phyloP scores from a whole-genome alignment of 2,329 filamentous ascomycete genomes.

The Metarhizium humberi region DNA sequence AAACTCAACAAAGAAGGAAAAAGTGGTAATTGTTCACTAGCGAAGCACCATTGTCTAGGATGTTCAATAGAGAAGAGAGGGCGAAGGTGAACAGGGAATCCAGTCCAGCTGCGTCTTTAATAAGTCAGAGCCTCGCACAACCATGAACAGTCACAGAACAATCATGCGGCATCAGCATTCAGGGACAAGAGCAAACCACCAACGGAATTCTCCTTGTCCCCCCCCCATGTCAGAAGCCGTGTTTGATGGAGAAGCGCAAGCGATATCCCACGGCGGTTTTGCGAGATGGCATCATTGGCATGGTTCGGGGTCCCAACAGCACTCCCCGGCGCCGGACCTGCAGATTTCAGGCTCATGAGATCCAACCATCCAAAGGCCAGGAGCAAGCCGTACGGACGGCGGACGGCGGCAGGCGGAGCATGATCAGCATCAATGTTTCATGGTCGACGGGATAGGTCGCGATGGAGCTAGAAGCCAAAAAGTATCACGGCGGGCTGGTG shows the following conservation, averaged over 20 bases:
- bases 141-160: conserved; percentile 2
- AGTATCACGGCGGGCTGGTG: not conserved
- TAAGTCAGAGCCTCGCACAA: not conserved
- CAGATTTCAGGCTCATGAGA: not conserved
- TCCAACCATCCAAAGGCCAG: not conserved
- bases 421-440: conserved; percentile 1
- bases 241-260: conserved; percentile 1
- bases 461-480: not conserved
- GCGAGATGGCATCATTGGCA: too few species aligned
- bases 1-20: not conserved
- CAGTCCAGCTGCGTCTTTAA: conserved; percentile 1
- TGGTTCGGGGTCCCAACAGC: not conserved
- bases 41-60: conserved; percentile 1
- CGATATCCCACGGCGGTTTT: not conserved
- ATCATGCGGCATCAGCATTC: not conserved
- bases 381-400: not conserved
- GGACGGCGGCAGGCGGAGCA: not conserved
- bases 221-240: not conserved
- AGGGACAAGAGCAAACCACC: conserved; percentile 1
- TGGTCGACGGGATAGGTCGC: not conserved
- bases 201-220: not conserved
- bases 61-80: not conserved
- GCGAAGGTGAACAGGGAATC: not conserved
- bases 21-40: not conserved
- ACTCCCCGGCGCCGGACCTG: not conserved